Evolutionary conservation across 345 rosid genomes (phyloP), one percentile per base, ranked within the genome.

Genomic region (Syzygium aqueum): DNA sequence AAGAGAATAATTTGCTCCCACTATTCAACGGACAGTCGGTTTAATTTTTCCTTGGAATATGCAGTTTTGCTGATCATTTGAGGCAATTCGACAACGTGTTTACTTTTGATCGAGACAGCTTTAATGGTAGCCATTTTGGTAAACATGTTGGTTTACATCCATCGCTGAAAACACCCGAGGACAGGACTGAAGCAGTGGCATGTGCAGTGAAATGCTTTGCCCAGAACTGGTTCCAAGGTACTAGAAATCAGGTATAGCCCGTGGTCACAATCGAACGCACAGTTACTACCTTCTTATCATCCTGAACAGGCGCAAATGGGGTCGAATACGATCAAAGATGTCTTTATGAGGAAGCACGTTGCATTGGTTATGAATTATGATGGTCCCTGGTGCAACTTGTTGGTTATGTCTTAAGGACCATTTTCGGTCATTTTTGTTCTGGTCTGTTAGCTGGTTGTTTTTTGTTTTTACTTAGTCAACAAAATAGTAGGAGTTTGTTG

Each of bases 151-250:
- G 90, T 33, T 89, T 97, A 25, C 90, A 87, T 89, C 88, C 88
- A 40, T 90, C 77, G 89, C 86, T 95, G 51, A 87, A 80, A 87
- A 92, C 94, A 61, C 91, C 94, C 7, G 95, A 94, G 56, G 95
- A 94, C 77, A 93, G 95, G 91, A 95, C 98, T n/a, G 88, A 87
- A 86, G 95, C 89, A 53, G 92, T 97, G 86, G 97, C 92, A 77
- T 88, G 88, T 77, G 97, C 91, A 59, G 92, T 96, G 88, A 94
- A 89, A 84, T 88, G 93, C 87, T 90, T 96, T 88, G 89, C 84
- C 95, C 90, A 89, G 91, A 92, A 50, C 84, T 96, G 90, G 94
- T 97, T 89, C 98, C 97, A 89, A 89, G 98, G 98, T 85, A 93
- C 94, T 89, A 87, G 98, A 54, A 92, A 96, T 88, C 98, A 96